Percentiles rank a stretch among this genome's conserved stretches.
Evolutionary conservation across 208 protist genomes (phyloP).

Genomic region (Leishmania martiniquensis): DNA sequence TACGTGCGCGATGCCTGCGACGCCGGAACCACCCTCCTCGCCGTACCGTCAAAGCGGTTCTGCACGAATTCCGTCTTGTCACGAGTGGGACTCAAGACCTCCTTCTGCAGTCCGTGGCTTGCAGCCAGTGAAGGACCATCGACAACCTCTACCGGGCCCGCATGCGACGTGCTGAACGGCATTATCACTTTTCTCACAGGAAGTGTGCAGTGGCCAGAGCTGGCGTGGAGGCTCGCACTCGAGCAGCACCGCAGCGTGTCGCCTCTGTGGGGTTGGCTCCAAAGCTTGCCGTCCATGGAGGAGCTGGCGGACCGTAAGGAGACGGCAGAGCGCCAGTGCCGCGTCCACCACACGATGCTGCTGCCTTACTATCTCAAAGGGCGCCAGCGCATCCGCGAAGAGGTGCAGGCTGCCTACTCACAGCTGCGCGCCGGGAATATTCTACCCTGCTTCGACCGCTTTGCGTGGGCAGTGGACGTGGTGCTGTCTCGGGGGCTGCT

Average conservation of each 20-base stretch:
- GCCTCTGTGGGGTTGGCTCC: slow-evolving; percentile 84
- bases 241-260: slow-evolving; percentile 81
- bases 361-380: slow-evolving; percentile 60
- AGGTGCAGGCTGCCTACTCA: slow-evolving; percentile 44
- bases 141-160: not conserved
- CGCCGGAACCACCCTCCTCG: slow-evolving; percentile 73
- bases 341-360: slow-evolving; percentile 62
- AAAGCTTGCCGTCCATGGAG: slow-evolving; percentile 48
- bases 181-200: slow-evolving; percentile 62
- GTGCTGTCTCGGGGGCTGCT: slow-evolving; percentile 64
- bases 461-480: slow-evolving; percentile 63
- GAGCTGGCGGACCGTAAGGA: slow-evolving; percentile 45
- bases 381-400: slow-evolving; percentile 41
- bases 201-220: slow-evolving; percentile 60
- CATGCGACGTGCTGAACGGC: slow-evolving; percentile 24
- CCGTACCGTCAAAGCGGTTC: slow-evolving; percentile 68
- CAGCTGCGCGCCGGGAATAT: slow-evolving; percentile 51
- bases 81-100: slow-evolving; percentile 44
- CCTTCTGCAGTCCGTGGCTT: slow-evolving; percentile 12
- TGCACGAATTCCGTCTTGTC: slow-evolving; percentile 54
- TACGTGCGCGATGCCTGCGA: slow-evolving; percentile 88
- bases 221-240: slow-evolving; percentile 79
- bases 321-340: slow-evolving; percentile 53
- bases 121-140: not conserved
- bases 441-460: slow-evolving; percentile 40